These are phyloP conservation scores for Epichloe hybrida DNA, from an alignment of 2,329 filamentous ascomycete genomes.

Conservation along the genomic window DNA sequence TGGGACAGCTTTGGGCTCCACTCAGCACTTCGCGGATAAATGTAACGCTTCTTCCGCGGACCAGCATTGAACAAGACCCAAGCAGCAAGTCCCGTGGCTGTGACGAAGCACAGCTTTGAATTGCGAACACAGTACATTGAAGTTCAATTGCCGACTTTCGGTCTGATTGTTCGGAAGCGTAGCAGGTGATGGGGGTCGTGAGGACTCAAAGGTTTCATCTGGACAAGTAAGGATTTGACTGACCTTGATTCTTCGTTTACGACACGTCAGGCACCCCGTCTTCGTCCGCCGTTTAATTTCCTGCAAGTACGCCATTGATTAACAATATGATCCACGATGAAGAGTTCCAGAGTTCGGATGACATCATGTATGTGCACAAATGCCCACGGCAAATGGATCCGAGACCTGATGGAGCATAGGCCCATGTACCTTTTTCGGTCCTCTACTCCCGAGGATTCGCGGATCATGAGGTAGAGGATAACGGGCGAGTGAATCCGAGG, in stretches of 20 bases:
- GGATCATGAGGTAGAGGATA: slow-evolving; percentile 37
- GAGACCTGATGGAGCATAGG: background rate
- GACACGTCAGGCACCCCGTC: slow-evolving; percentile 49
- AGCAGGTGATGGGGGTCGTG: no score
- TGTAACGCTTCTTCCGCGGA: background rate
- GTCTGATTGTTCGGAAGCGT: no score
- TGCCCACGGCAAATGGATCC: no score
- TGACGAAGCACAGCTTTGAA: no score
- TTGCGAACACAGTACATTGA: no score
- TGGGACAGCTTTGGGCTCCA: slow-evolving; percentile 1
- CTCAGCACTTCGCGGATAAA: slow-evolving; percentile 2
- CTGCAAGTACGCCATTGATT: slow-evolving; percentile 20
- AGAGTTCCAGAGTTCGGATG: background rate
- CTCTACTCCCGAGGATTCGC: slow-evolving; percentile 32
- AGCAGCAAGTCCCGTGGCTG: no score
- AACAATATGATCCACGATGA: background rate
- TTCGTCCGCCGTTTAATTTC: slow-evolving; percentile 51
- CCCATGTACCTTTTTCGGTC: slow-evolving; percentile 43
- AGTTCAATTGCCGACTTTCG: no score
- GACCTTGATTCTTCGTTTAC: slow-evolving; percentile 50
- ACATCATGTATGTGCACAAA: background rate
- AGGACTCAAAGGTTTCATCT: slow-evolving; percentile 6
- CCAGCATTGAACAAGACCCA: background rate
- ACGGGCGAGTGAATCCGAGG: slow-evolving; percentile 28
- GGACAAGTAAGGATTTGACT: slow-evolving; percentile 12